A percentile compares a stretch with the other conserved stretches of the same genome.
Evolutionary conservation across 208 protist species (phyloP).

Genomic region (Endotrypanum monterogeii): DNA sequence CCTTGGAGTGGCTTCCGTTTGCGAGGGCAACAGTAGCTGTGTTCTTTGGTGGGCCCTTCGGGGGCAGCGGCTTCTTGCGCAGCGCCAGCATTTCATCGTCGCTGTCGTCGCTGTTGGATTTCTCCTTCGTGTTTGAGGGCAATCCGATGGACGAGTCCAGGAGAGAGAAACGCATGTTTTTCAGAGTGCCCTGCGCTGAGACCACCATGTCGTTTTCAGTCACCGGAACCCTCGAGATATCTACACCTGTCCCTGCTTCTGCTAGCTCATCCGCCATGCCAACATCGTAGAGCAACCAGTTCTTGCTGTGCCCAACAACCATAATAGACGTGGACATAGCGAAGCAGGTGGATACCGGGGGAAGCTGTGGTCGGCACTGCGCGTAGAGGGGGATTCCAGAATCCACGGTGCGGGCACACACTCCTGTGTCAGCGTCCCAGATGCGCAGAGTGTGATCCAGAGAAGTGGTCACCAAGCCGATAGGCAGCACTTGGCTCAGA

Average conservation of each 20-base stretch:
- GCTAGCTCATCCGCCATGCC: slow-evolving; percentile 17
- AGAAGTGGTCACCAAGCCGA: slow-evolving; percentile 71
- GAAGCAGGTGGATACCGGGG: slow-evolving; percentile 1
- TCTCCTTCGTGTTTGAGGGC: not conserved
- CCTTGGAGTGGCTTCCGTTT: not conserved
- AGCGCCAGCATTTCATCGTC: slow-evolving; percentile 44
- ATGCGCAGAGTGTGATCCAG: slow-evolving; percentile 75
- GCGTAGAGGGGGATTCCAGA: slow-evolving; percentile 53
- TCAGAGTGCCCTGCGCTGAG: slow-evolving; percentile 7
- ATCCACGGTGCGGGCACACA: slow-evolving; percentile 53
- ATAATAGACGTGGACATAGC: slow-evolving; percentile 16
- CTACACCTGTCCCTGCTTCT: slow-evolving; percentile 30
- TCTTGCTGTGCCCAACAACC: slow-evolving; percentile 47
- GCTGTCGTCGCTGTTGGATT: slow-evolving; percentile 19
- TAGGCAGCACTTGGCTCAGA: slow-evolving; percentile 34
- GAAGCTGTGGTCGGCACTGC: slow-evolving; percentile 49
- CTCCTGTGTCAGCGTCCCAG: slow-evolving; percentile 75
- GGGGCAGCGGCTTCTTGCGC: slow-evolving; percentile 6
- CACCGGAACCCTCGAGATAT: slow-evolving; percentile 13
- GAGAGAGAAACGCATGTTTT: slow-evolving; percentile 16
- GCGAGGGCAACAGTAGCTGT: not conserved
- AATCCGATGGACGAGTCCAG: not conserved
- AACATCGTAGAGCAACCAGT: slow-evolving; percentile 72
- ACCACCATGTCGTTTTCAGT: slow-evolving; percentile 35
- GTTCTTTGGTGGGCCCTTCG: not conserved